phyloP scores from a whole-genome alignment of 345 rosid species.

The Hypericum perforatum region DNA sequence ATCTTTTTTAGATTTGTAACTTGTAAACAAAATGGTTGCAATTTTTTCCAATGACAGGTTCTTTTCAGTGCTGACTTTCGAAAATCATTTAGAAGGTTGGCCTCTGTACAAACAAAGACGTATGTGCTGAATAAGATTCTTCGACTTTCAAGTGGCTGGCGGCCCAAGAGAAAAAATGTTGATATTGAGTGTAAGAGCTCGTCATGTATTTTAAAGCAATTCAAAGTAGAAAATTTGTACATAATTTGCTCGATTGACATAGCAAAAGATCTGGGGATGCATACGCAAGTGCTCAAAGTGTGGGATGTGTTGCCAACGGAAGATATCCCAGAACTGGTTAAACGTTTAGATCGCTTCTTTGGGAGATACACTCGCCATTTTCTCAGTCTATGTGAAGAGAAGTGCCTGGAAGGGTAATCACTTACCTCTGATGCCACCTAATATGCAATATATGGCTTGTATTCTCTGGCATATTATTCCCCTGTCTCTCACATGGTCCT shows the following conservation, averaged over 20 bases:
- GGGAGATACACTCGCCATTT: constrained; percentile 27
- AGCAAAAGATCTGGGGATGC: not conserved
- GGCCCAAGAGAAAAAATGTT: constrained; percentile 3
- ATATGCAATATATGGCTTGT: not conserved
- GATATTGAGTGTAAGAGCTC: constrained; percentile 2
- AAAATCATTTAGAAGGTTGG: constrained; percentile 4
- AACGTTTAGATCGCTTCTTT: constrained; percentile 35
- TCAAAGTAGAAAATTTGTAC: constrained; percentile 1
- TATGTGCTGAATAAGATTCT: not conserved
- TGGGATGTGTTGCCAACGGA: constrained; percentile 45
- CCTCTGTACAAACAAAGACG: not conserved
- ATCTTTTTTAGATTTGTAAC: too few species aligned
- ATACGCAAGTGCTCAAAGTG: constrained; percentile 6
- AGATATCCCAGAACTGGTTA: constrained; percentile 28
- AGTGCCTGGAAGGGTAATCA: constrained; percentile 41
- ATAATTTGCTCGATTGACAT: constrained; percentile 6
- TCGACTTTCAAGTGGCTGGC: constrained; percentile 8
- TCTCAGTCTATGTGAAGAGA: constrained; percentile 33
- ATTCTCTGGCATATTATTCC: not conserved
- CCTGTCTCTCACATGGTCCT: not conserved
- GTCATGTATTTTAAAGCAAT: constrained; percentile 1
- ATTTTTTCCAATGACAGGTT: not conserved
- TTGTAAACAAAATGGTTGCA: too few species aligned
- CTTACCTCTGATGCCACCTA: not conserved
- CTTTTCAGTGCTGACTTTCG: not conserved